phyloP scores from a whole-genome alignment of 2,329 filamentous ascomycete genomes.

The Bipolaris oryzae region DNA sequence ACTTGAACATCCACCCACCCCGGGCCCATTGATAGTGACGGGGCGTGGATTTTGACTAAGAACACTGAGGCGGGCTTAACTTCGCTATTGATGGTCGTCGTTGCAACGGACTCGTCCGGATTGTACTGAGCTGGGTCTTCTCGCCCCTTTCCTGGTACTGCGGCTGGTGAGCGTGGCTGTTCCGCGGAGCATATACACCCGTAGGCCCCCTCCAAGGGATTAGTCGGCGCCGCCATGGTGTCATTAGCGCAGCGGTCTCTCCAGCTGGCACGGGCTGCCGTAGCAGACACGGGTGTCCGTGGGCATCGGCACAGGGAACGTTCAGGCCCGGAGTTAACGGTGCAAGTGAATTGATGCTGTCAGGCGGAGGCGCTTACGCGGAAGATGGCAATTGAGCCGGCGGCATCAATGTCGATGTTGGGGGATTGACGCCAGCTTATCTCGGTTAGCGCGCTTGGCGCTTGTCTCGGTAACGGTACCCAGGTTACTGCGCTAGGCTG shows the following conservation, averaged over 20 bases:
- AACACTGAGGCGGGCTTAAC: not conserved
- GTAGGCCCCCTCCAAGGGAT: not conserved
- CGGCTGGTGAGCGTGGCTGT: not conserved
- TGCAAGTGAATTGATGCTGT: not conserved
- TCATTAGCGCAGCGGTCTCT: not conserved
- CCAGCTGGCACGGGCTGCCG: not conserved
- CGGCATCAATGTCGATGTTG: not conserved
- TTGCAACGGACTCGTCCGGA: not conserved
- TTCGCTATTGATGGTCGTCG: no score
- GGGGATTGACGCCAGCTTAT: not conserved
- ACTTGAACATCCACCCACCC: no score
- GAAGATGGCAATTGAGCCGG: not conserved
- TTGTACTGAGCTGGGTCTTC: not conserved
- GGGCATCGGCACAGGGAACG: not conserved
- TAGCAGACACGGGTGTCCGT: not conserved
- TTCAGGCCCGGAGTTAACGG: not conserved
- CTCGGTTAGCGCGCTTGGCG: slow-evolving; percentile 7
- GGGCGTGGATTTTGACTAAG: no score
- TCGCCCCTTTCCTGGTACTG: not conserved
- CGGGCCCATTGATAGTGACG: not conserved
- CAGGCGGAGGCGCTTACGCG: not conserved
- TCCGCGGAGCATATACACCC: not conserved
- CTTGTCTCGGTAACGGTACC: not conserved
- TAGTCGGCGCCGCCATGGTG: not conserved
- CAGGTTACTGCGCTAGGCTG: not conserved